phyloP scores from a whole-genome alignment of 139 green algal species.

The Closterium sp. region DNA sequence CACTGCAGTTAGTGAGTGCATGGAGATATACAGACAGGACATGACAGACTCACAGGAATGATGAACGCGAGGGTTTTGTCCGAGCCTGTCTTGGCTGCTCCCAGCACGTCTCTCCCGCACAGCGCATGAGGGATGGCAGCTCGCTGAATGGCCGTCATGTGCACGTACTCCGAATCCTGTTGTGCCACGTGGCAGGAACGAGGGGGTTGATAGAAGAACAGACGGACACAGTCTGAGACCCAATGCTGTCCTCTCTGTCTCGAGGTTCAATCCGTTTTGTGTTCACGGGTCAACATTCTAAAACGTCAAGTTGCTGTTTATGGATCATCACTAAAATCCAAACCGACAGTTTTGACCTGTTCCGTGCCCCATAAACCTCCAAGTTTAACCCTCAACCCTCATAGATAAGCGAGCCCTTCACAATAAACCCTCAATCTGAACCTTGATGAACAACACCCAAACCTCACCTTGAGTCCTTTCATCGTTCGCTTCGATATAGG shows the following conservation, averaged over 20 bases:
- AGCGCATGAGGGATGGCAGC: constrained; percentile 89
- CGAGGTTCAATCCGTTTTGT: no score
- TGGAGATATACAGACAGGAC: neutral
- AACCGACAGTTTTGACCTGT: neutral
- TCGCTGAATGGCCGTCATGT: constrained; percentile 88
- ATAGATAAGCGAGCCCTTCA: neutral
- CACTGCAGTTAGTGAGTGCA: no score
- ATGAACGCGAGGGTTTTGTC: constrained; percentile 97
- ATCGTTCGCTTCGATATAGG: constrained; percentile 47
- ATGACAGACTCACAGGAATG: constrained; percentile 68
- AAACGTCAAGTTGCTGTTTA: neutral
- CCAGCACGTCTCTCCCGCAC: constrained; percentile 85
- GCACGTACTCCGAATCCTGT: constrained; percentile 41
- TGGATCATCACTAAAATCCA: neutral
- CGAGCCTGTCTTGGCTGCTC: constrained; percentile 95
- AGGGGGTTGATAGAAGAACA: neutral
- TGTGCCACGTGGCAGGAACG: neutral
- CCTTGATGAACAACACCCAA: neutral
- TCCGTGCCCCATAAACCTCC: no score
- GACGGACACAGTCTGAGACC: neutral
- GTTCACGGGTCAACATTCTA: no score
- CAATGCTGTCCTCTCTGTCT: neutral
- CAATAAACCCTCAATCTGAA: neutral
- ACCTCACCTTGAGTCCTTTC: constrained; percentile 12
- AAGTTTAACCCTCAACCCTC: no score